Base-by-base conservation (phyloP, 2,329 filamentous ascomycete species). In the Aspergillus neoniger region DNA sequence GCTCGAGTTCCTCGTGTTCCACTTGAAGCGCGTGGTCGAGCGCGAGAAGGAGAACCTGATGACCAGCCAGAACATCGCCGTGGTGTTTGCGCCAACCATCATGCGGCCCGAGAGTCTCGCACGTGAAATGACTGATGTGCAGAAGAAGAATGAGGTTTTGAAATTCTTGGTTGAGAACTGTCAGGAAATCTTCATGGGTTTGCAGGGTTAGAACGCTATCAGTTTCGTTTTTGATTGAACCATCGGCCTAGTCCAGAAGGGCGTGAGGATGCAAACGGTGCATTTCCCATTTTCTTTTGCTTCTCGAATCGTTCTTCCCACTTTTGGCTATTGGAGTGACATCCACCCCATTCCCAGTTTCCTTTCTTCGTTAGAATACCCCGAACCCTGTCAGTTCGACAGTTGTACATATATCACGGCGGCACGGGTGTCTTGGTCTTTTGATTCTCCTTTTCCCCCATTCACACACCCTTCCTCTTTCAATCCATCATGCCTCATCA, bases 41-140 rank as follows among this genome's bases (percentile, higher is more conserved):
- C 87, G 91, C 65, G 90, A 96, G 73, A 85, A 85, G 41, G 90
- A 96, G 74, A 98, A 98, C 72, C 77, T 97, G 75, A 99, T 99
- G 95, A 96, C 92, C 23, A 91, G 94, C 59, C 91, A 96, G 78
- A 99, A 99, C 73, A 80, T 98, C 63, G 92, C 95, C 3, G 95
- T 99, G 44, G 95, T 99, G 39, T 99, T 99, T 74, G 95, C 95
- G 8, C 95, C 95, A 7, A 99, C 95, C 1, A 96, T 99, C 69
- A 96, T 99, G 91, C 87, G 94, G 68, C 92, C 96, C 59, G 84
- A 88, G 72, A 94, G 89, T 70, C 85, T 98, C 63, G 92, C 96
- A 75, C 88, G 92, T 63, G 95, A 99, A 76, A 96, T 99, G 88
- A 94, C 89, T 30, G 95, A 99, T 74, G 96, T 96, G 83, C 91